Evolutionary conservation across 345 rosid species (phyloP).

Genomic region (Citrus inodora): DNA sequence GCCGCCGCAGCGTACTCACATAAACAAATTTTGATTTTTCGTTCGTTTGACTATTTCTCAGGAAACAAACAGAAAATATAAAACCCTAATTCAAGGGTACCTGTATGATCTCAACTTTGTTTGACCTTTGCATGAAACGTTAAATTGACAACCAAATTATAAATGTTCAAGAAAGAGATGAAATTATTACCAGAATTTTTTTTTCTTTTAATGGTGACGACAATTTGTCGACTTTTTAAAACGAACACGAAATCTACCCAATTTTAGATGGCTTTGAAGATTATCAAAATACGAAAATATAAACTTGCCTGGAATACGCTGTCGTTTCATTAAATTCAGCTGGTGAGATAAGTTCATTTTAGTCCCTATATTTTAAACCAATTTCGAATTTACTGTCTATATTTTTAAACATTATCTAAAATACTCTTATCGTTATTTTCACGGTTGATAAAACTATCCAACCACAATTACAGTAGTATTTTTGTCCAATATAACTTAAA

Average conservation of each 20-base stretch:
- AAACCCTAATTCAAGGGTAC: neutral
- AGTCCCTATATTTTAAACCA: too few species aligned
- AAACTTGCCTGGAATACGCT: too few species aligned
- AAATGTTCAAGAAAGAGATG: neutral
- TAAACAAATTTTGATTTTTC: neutral
- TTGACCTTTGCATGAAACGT: neutral
- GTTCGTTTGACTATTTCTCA: neutral
- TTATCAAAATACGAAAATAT: rapidly evolving
- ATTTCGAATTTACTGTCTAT: rapidly evolving
- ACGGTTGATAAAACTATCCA: too few species aligned
- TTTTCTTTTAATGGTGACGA: neutral
- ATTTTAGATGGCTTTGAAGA: too few species aligned
- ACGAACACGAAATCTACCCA: neutral
- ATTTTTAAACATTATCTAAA: too few species aligned
- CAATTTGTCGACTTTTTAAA: neutral
- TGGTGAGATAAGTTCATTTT: rapidly evolving
- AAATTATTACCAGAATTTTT: neutral
- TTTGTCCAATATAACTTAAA: too few species aligned
- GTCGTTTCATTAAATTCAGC: too few species aligned
- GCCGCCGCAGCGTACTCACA: neutral
- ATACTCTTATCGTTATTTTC: too few species aligned
- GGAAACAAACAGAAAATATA: neutral
- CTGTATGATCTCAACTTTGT: neutral
- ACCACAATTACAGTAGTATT: too few species aligned
- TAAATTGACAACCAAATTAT: neutral